A percentile compares a stretch with the other conserved stretches of the same genome.
These are phyloP conservation scores for Saitoella complicata DNA, from an alignment of 805 yeast species.

Conservation along the genomic window DNA sequence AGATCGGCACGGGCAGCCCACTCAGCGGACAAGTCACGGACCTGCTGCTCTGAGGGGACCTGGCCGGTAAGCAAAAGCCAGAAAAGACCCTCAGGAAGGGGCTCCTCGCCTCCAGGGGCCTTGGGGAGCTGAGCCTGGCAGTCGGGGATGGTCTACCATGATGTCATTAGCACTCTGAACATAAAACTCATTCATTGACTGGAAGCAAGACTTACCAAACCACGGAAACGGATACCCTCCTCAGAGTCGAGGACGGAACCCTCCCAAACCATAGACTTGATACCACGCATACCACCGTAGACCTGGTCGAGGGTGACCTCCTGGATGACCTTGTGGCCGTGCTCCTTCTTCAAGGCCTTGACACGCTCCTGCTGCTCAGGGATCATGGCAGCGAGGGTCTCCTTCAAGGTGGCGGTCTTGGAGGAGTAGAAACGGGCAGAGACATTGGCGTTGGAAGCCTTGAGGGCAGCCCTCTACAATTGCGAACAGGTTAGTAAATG, in stretches of 20 bases:
- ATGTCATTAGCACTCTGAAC: too few species aligned
- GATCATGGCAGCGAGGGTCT: conserved; percentile 80
- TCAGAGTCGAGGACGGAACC: conserved; percentile 62
- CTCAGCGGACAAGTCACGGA: conserved; percentile 54
- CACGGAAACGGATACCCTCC: conserved; percentile 67
- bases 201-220: conserved; percentile 16
- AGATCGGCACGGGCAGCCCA: conserved; percentile 62
- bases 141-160: conserved; percentile 53
- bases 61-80: conserved; percentile 76
- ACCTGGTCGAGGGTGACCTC: conserved; percentile 66
- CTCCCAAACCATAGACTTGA: conserved; percentile 63
- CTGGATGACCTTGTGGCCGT: conserved; percentile 58
- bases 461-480: background rate
- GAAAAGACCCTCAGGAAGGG: conserved; percentile 56
- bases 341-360: conserved; percentile 71
- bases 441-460: background rate
- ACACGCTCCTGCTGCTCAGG: conserved; percentile 88
- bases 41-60: conserved; percentile 58
- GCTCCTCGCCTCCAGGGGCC: conserved; percentile 42
- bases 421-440: background rate
- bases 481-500: too few species aligned
- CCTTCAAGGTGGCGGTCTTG: conserved; percentile 46
- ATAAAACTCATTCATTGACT: too few species aligned
- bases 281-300: conserved; percentile 79
- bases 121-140: conserved; percentile 59